Base-by-base conservation (phyloP, 306 rosid species). In the Mucuna pruriens region DNA sequence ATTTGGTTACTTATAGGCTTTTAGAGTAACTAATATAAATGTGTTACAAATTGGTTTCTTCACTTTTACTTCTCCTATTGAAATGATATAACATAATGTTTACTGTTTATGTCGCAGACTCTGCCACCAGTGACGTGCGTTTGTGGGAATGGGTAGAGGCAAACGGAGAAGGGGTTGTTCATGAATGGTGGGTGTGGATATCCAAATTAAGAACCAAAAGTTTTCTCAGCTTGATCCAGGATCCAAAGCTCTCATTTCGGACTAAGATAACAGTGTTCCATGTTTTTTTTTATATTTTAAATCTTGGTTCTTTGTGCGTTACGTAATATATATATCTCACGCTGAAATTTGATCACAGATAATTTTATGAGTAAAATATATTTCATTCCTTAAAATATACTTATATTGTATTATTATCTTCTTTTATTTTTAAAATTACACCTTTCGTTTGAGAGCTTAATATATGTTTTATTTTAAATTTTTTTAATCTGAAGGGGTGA, bases 121-220 rank as follows among this genome's bases (percentile, higher is more conserved):
- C 13, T 22, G 44, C 20, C 17, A 4, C 45, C 71, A 82, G 8
- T 75, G 34, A 34, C 77, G 71, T 82, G 71, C 20, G 31, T 6
- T 55, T 75, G 70, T 22, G 71, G 62, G 76, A 75, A 64, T 63
- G 16, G 34, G 17, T 22, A 46, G 67, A 80, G 6, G 31, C 22
- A 61, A 45, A 33, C 33, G 73, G 34, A 61, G 77, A 4, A 20
- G 12, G 68, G 34, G 0, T 46, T 1, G 51, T 89, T 78, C 92
- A 90, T 77, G 92, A 89, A 79, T 86, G 94, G 97, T 93, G 93
- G 94, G 89, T 25, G 89, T 86, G 52, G 88, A 90, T 76, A 83
- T 74, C 74, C 88, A 91, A 58, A 70, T 87, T 19, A 81, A 88
- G 86, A 87, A 86, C 85, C 94, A 84, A 39, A 87, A 77, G 60